Base-by-base conservation (phyloP, 345 rosid species). In the Citropsis articulata region DNA sequence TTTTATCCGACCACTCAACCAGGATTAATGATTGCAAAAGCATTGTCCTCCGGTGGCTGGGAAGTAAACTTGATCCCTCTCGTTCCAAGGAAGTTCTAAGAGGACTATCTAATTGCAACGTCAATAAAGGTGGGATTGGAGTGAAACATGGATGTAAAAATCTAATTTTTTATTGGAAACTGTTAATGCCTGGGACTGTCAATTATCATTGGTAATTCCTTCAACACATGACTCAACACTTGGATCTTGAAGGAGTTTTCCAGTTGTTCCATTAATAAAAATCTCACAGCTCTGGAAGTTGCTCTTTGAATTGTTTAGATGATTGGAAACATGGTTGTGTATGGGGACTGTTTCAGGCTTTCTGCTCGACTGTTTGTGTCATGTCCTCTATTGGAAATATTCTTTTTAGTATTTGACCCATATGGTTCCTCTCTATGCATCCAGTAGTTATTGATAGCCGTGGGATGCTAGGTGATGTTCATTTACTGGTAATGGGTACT, bases 41-140 rank as follows among this genome's bases (percentile, higher is more conserved):
- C 64, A 78, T 96, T 31, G 97, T 90, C 50, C 83, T 88, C 21
- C 92, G 98, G n/a, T 94, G 98, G 98, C 84, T 95, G 55, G 91
- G 97, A 61, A 88, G 97, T 82, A 92, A 92, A 79, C 89, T 95
- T 14, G 91, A 85, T 42, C 83, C 85, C 84, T 82, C 86, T 48
- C 86, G 53, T 24, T 94, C 94, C 35, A 93, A 91, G 85, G 88
- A 90, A 83, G 90, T 92, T 79, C 94, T 92, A 36, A 87, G 99
- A 87, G 89, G 91, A 61, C 82, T 96, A 81, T 88, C 98, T 16
- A 92, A 91, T 83, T 96, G 99, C 88, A 89, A 91, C 45, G 90
- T 94, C 57, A 96, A 96, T 76, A 88, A 83, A 86, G 97, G 99
- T 96, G 71, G 83, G 83, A 83, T 65, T 35, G 19, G 57, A 63